phyloP scores from a whole-genome alignment of 345 rosid genomes.

The Ceriops tagal region DNA sequence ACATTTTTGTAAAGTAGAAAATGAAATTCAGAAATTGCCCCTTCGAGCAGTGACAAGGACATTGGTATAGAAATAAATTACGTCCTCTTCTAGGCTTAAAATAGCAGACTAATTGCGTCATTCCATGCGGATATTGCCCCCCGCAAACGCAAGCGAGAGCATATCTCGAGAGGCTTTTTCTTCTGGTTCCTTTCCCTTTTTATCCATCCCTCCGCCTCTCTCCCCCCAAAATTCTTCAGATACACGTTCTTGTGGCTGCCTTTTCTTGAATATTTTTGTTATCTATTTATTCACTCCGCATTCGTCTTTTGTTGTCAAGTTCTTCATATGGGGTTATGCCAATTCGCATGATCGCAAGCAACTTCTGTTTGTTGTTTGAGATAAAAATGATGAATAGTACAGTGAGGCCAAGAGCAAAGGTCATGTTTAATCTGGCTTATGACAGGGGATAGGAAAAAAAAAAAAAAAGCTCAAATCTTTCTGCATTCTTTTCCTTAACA shows the following conservation, averaged over 20 bases:
- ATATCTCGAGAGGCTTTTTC: conserved; percentile 2
- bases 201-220: too few species aligned
- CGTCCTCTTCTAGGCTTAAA: background rate
- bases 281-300: background rate
- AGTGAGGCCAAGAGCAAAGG: conserved; percentile 22
- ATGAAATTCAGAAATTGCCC: background rate
- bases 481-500: background rate
- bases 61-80: background rate
- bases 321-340: background rate
- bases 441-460: conserved; percentile 22
- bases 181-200: background rate
- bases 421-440: conserved; percentile 26
- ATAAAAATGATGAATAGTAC: conserved; percentile 22
- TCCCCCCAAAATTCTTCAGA: background rate
- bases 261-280: background rate
- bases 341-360: conserved; percentile 1
- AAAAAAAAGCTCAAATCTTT: background rate
- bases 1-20: too few species aligned
- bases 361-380: background rate
- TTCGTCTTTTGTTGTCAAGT: background rate
- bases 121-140: background rate
- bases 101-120: background rate
- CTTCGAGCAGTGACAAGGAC: conserved; percentile 11
- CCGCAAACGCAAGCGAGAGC: conserved; percentile 3
- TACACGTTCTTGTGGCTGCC: background rate